Conservation (phyloP, 257 asterid genomes). For the Capsicum baccatum region DNA sequence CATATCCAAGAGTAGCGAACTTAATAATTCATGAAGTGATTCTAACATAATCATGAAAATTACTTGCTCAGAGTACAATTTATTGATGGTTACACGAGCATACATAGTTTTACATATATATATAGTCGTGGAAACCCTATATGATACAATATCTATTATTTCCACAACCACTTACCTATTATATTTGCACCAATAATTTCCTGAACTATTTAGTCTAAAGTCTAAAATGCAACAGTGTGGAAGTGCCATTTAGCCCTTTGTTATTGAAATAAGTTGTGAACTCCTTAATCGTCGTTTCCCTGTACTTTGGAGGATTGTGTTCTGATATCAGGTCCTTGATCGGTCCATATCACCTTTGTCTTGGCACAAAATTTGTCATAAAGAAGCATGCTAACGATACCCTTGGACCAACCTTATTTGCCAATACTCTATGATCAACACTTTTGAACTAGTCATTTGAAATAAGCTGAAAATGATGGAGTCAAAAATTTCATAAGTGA, state of each 20-base stretch:
- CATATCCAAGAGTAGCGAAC: background rate
- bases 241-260: constrained; percentile 35
- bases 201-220: constrained; percentile 6
- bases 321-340: constrained; percentile 33
- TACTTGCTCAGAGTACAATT: background rate
- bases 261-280: constrained; percentile 17
- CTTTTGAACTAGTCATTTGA: constrained; percentile 1
- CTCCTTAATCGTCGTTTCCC: constrained; percentile 34
- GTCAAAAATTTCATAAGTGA: background rate
- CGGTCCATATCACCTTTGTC: constrained; percentile 36
- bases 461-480: constrained; percentile 35
- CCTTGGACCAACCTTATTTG: constrained; percentile 36
- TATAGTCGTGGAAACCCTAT: background rate
- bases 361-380: constrained; percentile 33
- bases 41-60: background rate
- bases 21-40: background rate
- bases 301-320: constrained; percentile 41
- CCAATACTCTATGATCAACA: constrained; percentile 38
- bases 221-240: constrained; percentile 36
- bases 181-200: background rate
- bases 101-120: background rate
- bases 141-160: background rate
- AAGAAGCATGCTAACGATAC: constrained; percentile 41
- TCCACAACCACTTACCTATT: background rate
- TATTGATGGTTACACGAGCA: background rate